Evolutionary conservation across 176 grass and related monocot species (phyloP).

Genomic region (Lolium perenne): DNA sequence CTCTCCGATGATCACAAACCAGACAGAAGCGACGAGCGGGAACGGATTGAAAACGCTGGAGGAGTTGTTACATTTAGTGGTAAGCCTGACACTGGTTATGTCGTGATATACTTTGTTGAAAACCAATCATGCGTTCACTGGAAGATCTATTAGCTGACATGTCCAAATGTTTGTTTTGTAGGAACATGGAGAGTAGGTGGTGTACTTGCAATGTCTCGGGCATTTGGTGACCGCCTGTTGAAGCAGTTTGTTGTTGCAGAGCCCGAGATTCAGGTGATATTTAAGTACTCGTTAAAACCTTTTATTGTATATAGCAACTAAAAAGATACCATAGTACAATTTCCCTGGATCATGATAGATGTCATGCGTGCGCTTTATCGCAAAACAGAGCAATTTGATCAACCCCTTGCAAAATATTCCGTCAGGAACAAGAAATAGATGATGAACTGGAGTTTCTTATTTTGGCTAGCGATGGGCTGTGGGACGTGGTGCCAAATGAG

Average conservation of each 20-base stretch:
- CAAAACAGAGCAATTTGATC: background rate
- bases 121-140: background rate
- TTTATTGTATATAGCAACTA: background rate
- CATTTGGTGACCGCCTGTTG: constrained; percentile 91
- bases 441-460: constrained; percentile 82
- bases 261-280: constrained; percentile 85
- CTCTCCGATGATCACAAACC: constrained; percentile 91
- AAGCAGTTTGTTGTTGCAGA: constrained; percentile 87
- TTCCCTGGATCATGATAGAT: background rate
- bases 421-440: constrained; percentile 77
- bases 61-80: constrained; percentile 77
- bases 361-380: constrained; percentile 4
- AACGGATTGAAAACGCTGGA: constrained; percentile 86
- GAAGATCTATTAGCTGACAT: constrained; percentile 35
- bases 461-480: constrained; percentile 88
- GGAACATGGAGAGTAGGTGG: constrained; percentile 94
- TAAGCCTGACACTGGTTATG: constrained; percentile 35
- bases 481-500: constrained; percentile 89
- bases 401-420: constrained; percentile 41
- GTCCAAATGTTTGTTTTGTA: constrained; percentile 40
- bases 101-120: constrained; percentile 32
- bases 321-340: background rate
- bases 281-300: constrained; percentile 30
- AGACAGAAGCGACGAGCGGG: constrained; percentile 83
- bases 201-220: constrained; percentile 89